Evolutionary conservation across 306 rosid genomes (phyloP).

Genomic region (Coriaria nepalensis): DNA sequence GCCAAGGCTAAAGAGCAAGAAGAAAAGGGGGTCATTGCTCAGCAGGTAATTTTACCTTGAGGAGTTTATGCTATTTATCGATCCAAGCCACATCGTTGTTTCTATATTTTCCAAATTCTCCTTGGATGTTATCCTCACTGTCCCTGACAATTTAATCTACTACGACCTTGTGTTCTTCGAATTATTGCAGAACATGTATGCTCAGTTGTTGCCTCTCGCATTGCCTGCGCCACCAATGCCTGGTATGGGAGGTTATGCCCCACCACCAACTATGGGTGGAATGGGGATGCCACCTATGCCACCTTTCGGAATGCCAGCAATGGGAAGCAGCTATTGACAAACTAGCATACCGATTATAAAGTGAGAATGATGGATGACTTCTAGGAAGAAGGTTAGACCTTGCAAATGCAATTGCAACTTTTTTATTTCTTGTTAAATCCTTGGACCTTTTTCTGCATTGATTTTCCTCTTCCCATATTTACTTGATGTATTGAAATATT

Average conservation of each 20-base stretch:
- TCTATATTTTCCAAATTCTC: neutral
- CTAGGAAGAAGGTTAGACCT: constrained; percentile 4
- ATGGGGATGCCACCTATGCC: constrained; percentile 99
- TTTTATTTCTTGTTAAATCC: too few species aligned
- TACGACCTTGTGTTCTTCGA: constrained; percentile 11
- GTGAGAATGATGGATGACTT: constrained; percentile 5
- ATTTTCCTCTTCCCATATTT: too few species aligned
- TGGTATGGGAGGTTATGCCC: constrained; percentile 70
- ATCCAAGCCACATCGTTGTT: neutral
- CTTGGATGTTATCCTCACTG: neutral
- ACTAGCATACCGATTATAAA: neutral
- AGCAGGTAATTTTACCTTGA: constrained; percentile 55
- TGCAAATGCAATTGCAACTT: too few species aligned
- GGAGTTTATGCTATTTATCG: neutral
- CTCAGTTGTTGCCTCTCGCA: constrained; percentile 93
- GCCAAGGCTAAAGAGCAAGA: constrained; percentile 70
- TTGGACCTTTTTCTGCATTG: too few species aligned
- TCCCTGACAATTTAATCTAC: neutral
- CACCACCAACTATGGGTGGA: constrained; percentile 90
- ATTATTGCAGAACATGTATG: constrained; percentile 86
- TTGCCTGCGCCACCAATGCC: constrained; percentile 98
- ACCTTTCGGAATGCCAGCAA: constrained; percentile 94
- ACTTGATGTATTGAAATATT: too few species aligned
- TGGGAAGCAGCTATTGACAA: constrained; percentile 75
- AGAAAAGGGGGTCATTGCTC: constrained; percentile 82